Base-by-base conservation (phyloP, 1,284 basidiomycete species). In the Jaminaea rosea region DNA sequence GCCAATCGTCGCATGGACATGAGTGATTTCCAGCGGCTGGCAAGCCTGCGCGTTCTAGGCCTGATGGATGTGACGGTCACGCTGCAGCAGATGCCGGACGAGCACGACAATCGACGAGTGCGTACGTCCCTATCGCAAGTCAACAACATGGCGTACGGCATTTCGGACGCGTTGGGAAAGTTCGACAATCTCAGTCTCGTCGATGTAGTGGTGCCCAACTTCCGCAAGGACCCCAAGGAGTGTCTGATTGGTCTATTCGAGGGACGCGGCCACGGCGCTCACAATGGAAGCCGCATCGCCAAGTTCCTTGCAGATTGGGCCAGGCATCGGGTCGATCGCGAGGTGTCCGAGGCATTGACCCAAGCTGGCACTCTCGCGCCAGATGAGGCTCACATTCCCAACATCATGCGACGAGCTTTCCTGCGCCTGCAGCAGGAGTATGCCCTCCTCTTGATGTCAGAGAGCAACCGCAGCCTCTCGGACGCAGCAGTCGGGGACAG, bases 181-280 rank as follows among this genome's bases (percentile, higher is more conserved):
- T 59, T 65, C 47, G 66, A 71, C 51, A 61, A 65, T 47, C 80
- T 97, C 36, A 86, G 83, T 49, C 90, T 94, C 83, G 83, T 94
- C 61, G 93, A 98, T 74, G 80, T 97, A 21, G 92, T 93, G 5
- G 83, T 90, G n/a, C 85, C 87, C 19, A 81, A 87, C 59, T 96
- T 93, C 77, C 83, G 87, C 8, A 84, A 82, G 29, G 78, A 79
- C 51, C 80, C 82, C 42, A 81, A 84, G 64, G 88, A 94, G 75
- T 89, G 88, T n/a, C 78, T 98, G 24, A 93, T 98, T 67, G 94
- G 91, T 17, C 88, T 98, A 82, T 97, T 98, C 74, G 92, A 77
- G 52, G 75, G 73, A 2, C 55, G 61, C 47, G 81, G 84, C 27
- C 83, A 84, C 2, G 69, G 67, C 11, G 58, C 60, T 15, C 65